phyloP scores from a whole-genome alignment of 345 rosid genomes.

The Heritiera littoralis region DNA sequence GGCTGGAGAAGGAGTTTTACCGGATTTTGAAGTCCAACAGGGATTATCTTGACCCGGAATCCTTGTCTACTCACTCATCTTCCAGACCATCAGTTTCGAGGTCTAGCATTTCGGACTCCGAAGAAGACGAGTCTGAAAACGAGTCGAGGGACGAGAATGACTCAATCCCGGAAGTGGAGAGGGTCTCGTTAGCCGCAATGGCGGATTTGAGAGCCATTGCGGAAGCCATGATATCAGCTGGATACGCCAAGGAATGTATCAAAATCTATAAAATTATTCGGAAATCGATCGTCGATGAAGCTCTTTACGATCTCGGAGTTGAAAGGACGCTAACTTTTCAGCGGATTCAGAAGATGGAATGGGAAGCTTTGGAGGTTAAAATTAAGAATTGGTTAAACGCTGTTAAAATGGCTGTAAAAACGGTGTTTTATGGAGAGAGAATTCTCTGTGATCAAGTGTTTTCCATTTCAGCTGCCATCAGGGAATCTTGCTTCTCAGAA shows the following conservation, averaged over 20 bases:
- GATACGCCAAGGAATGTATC: conserved; percentile 71
- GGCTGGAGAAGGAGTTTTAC: conserved; percentile 70
- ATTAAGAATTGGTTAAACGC: conserved; percentile 59
- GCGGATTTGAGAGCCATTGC: conserved; percentile 71
- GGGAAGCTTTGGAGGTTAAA: conserved; percentile 60
- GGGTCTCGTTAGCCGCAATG: conserved; percentile 34
- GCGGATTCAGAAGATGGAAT: conserved; percentile 63
- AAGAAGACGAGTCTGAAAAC: conserved; percentile 29
- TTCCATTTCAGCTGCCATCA: conserved; percentile 38
- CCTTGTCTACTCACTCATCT: conserved; percentile 45
- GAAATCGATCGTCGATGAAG: conserved; percentile 60
- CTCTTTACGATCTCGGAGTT: conserved; percentile 55
- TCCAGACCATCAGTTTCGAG: conserved; percentile 19
- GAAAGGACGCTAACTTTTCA: conserved; percentile 43
- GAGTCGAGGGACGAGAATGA: conserved; percentile 26
- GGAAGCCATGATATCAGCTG: conserved; percentile 67
- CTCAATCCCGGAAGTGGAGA: conserved; percentile 25
- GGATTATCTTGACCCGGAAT: conserved; percentile 54
- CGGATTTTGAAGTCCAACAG: conserved; percentile 54
- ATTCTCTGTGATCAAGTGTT: conserved; percentile 69
- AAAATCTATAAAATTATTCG: conserved; percentile 56
- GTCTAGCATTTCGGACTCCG: conserved; percentile 23
- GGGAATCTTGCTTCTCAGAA: conserved; percentile 62
- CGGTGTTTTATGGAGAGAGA: conserved; percentile 65
- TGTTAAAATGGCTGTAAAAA: conserved; percentile 44